A percentile compares a stretch with the other conserved stretches of the same genome.
phyloP scores from a whole-genome alignment of 108 stramenopile genomes.

The Epipyxis sp. region DNA sequence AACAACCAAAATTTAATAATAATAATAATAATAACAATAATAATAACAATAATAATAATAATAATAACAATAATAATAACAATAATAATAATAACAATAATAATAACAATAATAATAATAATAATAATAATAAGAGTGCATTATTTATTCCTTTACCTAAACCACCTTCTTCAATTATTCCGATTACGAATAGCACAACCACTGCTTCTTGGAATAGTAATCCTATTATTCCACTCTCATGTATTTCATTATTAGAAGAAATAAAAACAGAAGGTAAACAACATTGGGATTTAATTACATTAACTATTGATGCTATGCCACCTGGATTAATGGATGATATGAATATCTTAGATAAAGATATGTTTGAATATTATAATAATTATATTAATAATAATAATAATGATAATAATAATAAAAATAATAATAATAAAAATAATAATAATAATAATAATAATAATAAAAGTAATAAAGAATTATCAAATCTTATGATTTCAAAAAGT shows the following conservation, averaged over 20 bases:
- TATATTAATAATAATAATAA: neutral
- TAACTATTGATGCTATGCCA: neutral
- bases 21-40: neutral
- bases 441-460: neutral
- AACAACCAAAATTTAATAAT: neutral
- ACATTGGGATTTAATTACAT: neutral
- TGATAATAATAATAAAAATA: neutral
- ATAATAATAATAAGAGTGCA: too few relatives aligned
- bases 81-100: neutral
- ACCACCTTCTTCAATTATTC: too few relatives aligned
- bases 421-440: neutral
- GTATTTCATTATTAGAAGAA: neutral
- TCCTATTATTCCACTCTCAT: constrained; percentile 1
- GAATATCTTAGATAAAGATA: neutral
- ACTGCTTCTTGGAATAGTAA: too few relatives aligned
- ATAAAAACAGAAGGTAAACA: neutral
- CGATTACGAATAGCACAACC: too few relatives aligned
- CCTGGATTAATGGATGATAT: neutral
- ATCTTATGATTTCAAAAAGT: too few relatives aligned
- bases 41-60: neutral
- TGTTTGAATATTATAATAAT: neutral
- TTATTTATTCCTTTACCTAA: too few relatives aligned
- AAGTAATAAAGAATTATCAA: too few relatives aligned
- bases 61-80: neutral
- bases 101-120: neutral